Percentiles rank a stretch among this genome's conserved stretches.
Conservation (phyloP, 2,329 filamentous ascomycete genomes). For the Ilyonectria destructans region DNA sequence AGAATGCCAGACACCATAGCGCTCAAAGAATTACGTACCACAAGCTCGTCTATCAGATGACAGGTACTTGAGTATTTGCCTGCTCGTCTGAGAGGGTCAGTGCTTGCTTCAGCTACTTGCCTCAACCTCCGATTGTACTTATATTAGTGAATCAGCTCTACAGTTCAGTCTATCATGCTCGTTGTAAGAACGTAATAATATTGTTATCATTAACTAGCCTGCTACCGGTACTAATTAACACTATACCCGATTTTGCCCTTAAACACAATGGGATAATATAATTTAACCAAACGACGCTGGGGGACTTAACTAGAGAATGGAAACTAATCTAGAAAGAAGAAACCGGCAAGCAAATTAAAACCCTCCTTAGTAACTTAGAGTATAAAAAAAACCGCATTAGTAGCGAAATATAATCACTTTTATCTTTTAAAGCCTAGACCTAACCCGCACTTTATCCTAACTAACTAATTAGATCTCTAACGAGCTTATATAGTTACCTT, state of each 20-base stretch:
- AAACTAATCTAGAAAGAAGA: neutral
- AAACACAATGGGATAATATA: neutral
- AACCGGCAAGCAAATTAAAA: neutral
- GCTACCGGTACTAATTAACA: neutral
- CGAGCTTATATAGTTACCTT: neutral
- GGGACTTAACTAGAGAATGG: neutral
- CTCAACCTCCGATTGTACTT: neutral
- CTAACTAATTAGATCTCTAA: neutral
- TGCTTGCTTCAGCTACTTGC: neutral
- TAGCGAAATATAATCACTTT: neutral
- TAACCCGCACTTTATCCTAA: neutral
- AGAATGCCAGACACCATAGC: neutral
- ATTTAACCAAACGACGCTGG: neutral
- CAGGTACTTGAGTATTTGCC: neutral
- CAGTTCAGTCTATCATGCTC: neutral
- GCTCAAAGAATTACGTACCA: neutral
- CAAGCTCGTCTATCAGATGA: constrained; percentile 1
- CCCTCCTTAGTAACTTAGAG: neutral
- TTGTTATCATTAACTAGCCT: neutral
- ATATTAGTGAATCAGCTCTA: neutral
- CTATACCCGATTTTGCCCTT: neutral
- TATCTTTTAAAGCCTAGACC: neutral
- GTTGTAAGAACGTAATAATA: neutral
- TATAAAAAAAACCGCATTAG: neutral
- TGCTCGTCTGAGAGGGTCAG: neutral